Conservation (phyloP, 805 yeast genomes). For the Cyberlindnera samutprakarnensis region DNA sequence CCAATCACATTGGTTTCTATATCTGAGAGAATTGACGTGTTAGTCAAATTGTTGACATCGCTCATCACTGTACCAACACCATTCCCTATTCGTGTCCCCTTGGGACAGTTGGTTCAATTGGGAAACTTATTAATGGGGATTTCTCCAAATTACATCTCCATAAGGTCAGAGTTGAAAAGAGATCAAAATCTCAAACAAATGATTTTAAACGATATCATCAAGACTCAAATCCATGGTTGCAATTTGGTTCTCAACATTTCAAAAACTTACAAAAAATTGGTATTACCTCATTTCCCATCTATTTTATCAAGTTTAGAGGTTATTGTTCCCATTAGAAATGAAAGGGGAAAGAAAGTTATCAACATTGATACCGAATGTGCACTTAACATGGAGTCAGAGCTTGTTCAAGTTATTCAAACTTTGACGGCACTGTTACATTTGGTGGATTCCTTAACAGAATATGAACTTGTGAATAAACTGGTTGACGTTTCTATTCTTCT, state of each 20-base stretch:
- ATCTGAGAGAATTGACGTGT: constrained; percentile 40
- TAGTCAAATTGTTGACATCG: constrained; percentile 37
- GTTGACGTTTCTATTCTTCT: constrained; percentile 49
- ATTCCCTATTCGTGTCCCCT: constrained; percentile 50
- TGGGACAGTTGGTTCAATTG: constrained; percentile 47
- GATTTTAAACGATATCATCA: constrained; percentile 35
- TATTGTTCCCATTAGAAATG: constrained; percentile 44
- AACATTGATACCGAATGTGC: constrained; percentile 30
- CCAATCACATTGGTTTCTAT: constrained; percentile 45
- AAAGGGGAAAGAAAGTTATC: constrained; percentile 28
- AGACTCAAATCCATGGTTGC: constrained; percentile 39
- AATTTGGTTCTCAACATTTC: constrained; percentile 28
- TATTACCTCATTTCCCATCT: constrained; percentile 41
- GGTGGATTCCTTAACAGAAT: constrained; percentile 37
- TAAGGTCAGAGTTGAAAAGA: constrained; percentile 49
- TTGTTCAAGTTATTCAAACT: constrained; percentile 26
- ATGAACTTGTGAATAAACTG: constrained; percentile 44
- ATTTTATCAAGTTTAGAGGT: constrained; percentile 50
- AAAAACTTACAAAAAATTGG: constrained; percentile 23
- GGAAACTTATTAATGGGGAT: constrained; percentile 50
- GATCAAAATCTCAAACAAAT: constrained; percentile 40
- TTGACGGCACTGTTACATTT: constrained; percentile 23
- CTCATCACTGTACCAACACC: constrained; percentile 47
- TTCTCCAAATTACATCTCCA: constrained; percentile 45
- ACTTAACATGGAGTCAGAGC: constrained; percentile 24